Evolutionary conservation across 2,329 filamentous ascomycete genomes (phyloP), one percentile per base, ranked within the genome.

Genomic region (Aureobasidium sp.): DNA sequence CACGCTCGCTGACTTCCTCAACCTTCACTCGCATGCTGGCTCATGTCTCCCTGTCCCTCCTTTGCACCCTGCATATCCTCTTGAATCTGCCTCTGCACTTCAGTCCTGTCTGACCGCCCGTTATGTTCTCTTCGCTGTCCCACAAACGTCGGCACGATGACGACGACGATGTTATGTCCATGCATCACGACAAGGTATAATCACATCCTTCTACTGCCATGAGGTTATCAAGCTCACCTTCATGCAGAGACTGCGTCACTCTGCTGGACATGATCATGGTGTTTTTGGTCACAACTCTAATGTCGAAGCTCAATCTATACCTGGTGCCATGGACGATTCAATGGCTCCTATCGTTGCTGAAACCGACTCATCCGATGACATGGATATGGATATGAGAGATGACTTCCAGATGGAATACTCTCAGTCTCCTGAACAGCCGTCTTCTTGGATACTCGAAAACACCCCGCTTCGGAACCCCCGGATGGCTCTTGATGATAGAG

Each of bases 341-440:
- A 19, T 58, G 22, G 49, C 52, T 29, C 61, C 62, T 3, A 64
- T 47, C 35, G 40, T 33, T 12, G 42, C 49, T 17, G 62, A 61
- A 44, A 62, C 52, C 45, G 62, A 58, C n/a, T 52, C 53, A 9
- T 61, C 62, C 40, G 61, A 42, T 15, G 61, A 64, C 22, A 62
- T 63, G 54, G 61, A 63, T 44, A 65, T 65, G 64, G 60, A 62
- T 9, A 61, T 54, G 40, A 35, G 52, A 29, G 52, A 50, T 37
- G 45, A 52, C 31, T 58, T 53, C 8, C 33, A 47, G 8, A 54
- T 56, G 31, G 47, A 45, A 5, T 61, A 24, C 24, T 63, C 64
- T 7, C 39, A 61, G 17, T 60, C 64, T 24, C 52, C 60, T 12
- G 59, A 48, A 11, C 54, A 48, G 24, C 54, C 39, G 19, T 33